A percentile compares a stretch with the other conserved stretches of the same genome.
These are phyloP conservation scores for Anthracocystis setariae DNA, from an alignment of 1,284 basidiomycete genomes.

Conservation along the genomic window DNA sequence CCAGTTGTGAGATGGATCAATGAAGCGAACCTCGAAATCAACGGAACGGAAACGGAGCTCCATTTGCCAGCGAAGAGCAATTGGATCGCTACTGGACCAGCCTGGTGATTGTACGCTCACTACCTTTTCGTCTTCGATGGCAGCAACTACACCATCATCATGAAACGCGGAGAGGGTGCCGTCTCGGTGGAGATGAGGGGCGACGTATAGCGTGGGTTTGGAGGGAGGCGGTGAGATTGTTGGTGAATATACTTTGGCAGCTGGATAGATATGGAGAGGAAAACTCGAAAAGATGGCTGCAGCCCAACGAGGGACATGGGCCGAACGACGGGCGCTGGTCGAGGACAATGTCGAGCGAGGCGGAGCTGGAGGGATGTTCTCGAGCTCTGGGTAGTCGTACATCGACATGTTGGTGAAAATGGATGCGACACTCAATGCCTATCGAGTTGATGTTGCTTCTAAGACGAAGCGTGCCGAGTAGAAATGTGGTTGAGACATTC, in stretches of 20 bases:
- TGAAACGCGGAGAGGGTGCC: constrained; percentile 15
- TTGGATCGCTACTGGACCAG: constrained; percentile 61
- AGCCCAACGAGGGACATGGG: constrained; percentile 34
- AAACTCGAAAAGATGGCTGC: constrained; percentile 44
- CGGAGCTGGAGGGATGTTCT: constrained; percentile 49
- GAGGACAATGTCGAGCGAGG: constrained; percentile 29
- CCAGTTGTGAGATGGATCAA: constrained; percentile 53
- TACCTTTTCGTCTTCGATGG: constrained; percentile 9
- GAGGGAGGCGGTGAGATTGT: constrained; percentile 17
- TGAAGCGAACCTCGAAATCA: constrained; percentile 43
- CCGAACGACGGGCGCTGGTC: constrained; percentile 7
- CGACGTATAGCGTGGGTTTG: constrained; percentile 46
- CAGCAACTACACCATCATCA: constrained; percentile 3
- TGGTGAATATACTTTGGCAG: constrained; percentile 30
- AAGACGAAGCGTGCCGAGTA: too few species aligned
- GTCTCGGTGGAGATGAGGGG: constrained; percentile 43
- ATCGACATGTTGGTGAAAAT: too few species aligned
- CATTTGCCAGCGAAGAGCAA: constrained; percentile 61
- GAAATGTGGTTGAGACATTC: too few species aligned
- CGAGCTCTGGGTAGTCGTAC: constrained; percentile 46
- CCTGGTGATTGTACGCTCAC: background rate
- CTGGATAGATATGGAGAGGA: constrained; percentile 41
- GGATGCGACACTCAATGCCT: too few species aligned
- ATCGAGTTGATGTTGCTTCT: too few species aligned
- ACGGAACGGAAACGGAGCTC: constrained; percentile 51